phyloP scores from a whole-genome alignment of 768 basidiomycete genomes.

The Fomitopsis serialis region DNA sequence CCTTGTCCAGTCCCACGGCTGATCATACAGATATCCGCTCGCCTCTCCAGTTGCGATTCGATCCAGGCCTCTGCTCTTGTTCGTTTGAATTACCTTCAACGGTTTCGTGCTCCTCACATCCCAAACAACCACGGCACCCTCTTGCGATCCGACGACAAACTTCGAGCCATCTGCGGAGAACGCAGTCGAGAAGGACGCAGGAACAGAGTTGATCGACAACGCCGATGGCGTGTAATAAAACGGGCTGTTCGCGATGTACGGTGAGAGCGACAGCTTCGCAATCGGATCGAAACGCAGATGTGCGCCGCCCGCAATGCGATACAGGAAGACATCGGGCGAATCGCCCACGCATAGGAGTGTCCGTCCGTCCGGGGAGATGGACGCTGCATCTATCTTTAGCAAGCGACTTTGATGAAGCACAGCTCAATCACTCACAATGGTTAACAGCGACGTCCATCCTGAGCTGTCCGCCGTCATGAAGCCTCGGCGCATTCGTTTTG shows the following conservation, averaged over 20 bases:
- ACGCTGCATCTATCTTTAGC: slow-evolving; percentile 44
- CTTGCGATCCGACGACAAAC: slow-evolving; percentile 81
- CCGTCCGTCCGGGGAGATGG: slow-evolving; percentile 83
- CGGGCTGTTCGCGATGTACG: slow-evolving; percentile 29
- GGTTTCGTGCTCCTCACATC: slow-evolving; percentile 73
- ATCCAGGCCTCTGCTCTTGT: slow-evolving; percentile 27
- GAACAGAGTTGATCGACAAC: slow-evolving; percentile 27
- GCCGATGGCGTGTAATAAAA: not conserved
- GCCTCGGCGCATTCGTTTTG: slow-evolving; percentile 10
- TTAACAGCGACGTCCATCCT: slow-evolving; percentile 70
- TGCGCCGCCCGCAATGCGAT: slow-evolving; percentile 65
- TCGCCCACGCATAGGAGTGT: slow-evolving; percentile 90
- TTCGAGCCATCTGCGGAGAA: slow-evolving; percentile 74
- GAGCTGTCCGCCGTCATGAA: slow-evolving; percentile 42
- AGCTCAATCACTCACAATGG: slow-evolving; percentile 52
- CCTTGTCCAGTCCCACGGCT: slow-evolving; percentile 65
- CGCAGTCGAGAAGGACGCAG: slow-evolving; percentile 76
- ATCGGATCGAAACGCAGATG: slow-evolving; percentile 60
- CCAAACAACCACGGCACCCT: slow-evolving; percentile 77
- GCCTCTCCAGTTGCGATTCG: slow-evolving; percentile 33
- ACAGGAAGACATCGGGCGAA: slow-evolving; percentile 79
- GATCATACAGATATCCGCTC: slow-evolving; percentile 54
- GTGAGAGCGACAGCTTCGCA: slow-evolving; percentile 59
- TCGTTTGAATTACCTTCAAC: slow-evolving; percentile 61
- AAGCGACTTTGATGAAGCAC: slow-evolving; percentile 7